These are phyloP conservation scores for Aspergillus sclerotiicarbonarius DNA, from an alignment of 495 filamentous ascomycete species.

Conservation along the genomic window DNA sequence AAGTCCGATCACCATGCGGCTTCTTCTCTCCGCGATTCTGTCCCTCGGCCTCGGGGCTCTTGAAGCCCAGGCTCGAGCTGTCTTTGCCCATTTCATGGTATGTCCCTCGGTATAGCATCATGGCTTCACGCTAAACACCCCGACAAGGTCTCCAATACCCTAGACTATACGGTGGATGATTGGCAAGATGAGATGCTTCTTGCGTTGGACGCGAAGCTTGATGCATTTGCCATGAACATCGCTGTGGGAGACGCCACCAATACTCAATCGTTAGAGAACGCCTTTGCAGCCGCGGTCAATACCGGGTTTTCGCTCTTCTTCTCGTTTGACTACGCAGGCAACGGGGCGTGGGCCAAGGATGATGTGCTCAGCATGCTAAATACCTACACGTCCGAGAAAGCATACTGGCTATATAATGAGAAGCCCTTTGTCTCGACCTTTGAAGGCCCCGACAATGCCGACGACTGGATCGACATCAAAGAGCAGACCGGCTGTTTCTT, in stretches of 20 bases:
- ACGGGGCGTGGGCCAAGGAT: conserved; percentile 51
- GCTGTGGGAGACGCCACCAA: conserved; percentile 49
- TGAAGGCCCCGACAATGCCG: conserved; percentile 54
- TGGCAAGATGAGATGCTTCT: conserved; percentile 58
- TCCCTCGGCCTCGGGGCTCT: no score
- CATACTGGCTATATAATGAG: conserved; percentile 52
- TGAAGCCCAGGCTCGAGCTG: not conserved
- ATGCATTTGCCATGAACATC: conserved; percentile 70
- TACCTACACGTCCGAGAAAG: conserved; percentile 40
- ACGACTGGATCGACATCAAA: conserved; percentile 55
- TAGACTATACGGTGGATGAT: conserved; percentile 24
- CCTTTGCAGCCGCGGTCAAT: conserved; percentile 51
- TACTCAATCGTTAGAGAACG: conserved; percentile 39
- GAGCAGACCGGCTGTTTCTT: conserved; percentile 46
- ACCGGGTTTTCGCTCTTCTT: conserved; percentile 60
- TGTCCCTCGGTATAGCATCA: not conserved
- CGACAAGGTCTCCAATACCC: not conserved
- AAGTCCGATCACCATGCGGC: no score
- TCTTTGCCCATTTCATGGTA: conserved; percentile 3
- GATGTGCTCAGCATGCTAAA: conserved; percentile 56
- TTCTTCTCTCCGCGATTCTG: no score
- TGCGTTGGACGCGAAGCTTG: conserved; percentile 60
- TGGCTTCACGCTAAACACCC: not conserved
- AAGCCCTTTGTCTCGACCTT: conserved; percentile 67
- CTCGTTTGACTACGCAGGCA: conserved; percentile 64